These are phyloP conservation scores for Borovskyia barvae DNA, from an alignment of 208 protist genomes.

Conservation along the genomic window DNA sequence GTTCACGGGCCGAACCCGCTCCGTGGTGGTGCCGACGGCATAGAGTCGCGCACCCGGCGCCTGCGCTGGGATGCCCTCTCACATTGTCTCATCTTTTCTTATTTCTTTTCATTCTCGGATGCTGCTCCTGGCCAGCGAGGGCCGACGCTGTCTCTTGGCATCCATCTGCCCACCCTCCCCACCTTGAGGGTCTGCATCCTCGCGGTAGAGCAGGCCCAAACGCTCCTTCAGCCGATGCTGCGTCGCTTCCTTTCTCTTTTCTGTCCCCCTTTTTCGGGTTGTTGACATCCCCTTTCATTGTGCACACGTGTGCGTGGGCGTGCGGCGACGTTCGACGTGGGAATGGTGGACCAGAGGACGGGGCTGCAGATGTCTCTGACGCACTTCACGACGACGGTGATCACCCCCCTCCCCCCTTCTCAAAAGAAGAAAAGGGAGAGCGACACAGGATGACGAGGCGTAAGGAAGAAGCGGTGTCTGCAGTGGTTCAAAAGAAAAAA, in stretches of 20 bases:
- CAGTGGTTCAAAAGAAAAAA: background rate
- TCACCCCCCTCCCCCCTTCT: background rate
- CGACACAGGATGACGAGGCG: too few relatives aligned
- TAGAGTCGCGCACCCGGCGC: too few relatives aligned
- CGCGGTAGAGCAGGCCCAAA: too few relatives aligned
- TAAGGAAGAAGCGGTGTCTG: too few relatives aligned
- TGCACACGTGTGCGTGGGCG: background rate
- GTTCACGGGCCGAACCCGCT: too few relatives aligned
- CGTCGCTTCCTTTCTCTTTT: conserved; percentile 1
- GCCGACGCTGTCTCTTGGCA: too few relatives aligned
- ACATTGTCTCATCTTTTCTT: background rate
- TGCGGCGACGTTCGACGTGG: background rate
- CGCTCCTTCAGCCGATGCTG: background rate
- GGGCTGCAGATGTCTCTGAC: background rate
- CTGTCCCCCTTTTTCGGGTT: background rate
- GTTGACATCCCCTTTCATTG: background rate
- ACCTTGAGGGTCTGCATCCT: too few relatives aligned
- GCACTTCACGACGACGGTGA: too few relatives aligned
- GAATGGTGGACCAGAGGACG: background rate
- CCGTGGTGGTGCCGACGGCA: too few relatives aligned
- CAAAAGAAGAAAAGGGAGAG: background rate
- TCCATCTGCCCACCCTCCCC: too few relatives aligned
- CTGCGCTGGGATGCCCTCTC: too few relatives aligned
- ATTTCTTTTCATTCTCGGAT: background rate
- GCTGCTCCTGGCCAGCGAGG: too few relatives aligned